Evolutionary conservation across 352 stramenopile species (phyloP).

Genomic region (Pythium phragmiticola): DNA sequence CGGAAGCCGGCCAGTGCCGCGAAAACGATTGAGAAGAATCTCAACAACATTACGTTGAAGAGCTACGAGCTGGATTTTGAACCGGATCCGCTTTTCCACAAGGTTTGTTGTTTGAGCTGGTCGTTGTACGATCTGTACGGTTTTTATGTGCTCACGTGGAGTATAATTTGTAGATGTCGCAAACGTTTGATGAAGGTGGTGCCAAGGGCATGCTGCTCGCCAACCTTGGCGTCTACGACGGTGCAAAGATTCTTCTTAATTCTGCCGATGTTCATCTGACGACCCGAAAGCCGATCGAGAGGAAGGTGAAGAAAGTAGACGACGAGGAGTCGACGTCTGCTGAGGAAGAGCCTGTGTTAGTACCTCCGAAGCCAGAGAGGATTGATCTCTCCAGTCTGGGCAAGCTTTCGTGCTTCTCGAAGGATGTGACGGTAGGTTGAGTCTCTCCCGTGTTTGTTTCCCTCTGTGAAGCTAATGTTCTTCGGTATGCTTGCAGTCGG

Average conservation of each 20-base stretch:
- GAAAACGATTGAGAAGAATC: constrained; percentile 84
- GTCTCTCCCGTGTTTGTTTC: background rate
- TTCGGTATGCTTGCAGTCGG: constrained; percentile 20
- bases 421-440: constrained; percentile 48
- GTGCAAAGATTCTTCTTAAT: constrained; percentile 84
- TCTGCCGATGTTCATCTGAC: constrained; percentile 69
- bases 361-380: constrained; percentile 18
- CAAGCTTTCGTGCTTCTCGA: constrained; percentile 48
- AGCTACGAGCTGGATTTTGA: constrained; percentile 86
- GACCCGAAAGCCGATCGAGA: constrained; percentile 45
- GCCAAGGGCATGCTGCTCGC: constrained; percentile 92
- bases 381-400: constrained; percentile 53
- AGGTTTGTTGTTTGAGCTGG: constrained; percentile 22
- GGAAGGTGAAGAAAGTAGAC: constrained; percentile 25
- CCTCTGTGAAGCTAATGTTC: background rate
- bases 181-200: constrained; percentile 91
- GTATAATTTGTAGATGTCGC: constrained; percentile 57
- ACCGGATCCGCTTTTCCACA: constrained; percentile 90
- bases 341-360: background rate
- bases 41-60: constrained; percentile 88
- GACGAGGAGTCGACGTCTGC: constrained; percentile 1
- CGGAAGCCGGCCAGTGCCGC: constrained; percentile 57
- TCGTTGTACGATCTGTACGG: background rate
- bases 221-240: constrained; percentile 89
- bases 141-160: background rate